A percentile compares a stretch with the other conserved stretches of the same genome.
Evolutionary conservation across 1,284 basidiomycete species (phyloP).

Genomic region (Trametes sp.): DNA sequence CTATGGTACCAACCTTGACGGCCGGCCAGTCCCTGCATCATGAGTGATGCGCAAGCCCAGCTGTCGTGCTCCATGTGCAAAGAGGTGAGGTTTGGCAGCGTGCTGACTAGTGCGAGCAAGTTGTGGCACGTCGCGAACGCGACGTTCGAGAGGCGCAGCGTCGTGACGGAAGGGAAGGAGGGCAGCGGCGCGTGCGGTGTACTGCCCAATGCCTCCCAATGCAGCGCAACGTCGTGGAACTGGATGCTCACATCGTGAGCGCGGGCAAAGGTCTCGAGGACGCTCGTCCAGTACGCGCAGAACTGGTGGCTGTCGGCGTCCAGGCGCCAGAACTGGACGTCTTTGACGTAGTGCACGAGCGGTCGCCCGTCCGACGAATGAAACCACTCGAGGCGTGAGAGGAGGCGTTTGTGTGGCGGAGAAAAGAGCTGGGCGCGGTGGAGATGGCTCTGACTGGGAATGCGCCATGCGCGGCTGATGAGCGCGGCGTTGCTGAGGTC

Average conservation of each 20-base stretch:
- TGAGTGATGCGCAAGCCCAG: conserved; percentile 1
- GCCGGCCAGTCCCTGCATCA: background rate
- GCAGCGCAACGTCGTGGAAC: conserved; percentile 2
- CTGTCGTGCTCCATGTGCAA: background rate
- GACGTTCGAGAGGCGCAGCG: conserved; percentile 5
- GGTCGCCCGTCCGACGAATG: background rate
- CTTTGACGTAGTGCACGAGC: conserved; percentile 2
- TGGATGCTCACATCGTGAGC: conserved; percentile 8
- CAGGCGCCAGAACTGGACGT: conserved; percentile 11
- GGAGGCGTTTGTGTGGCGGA: background rate
- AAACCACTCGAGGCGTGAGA: conserved; percentile 3
- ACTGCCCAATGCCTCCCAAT: background rate
- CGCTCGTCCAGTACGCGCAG: background rate
- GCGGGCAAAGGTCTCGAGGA: background rate
- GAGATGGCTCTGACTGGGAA: conserved; percentile 1
- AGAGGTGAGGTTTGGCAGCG: background rate
- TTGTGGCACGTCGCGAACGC: conserved; percentile 7
- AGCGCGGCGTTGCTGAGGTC: conserved; percentile 1
- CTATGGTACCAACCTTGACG: no score
- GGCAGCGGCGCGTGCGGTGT: background rate
- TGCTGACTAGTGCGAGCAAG: background rate
- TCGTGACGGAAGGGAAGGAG: conserved; percentile 4
- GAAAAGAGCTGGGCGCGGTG: background rate
- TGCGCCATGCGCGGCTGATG: conserved; percentile 4
- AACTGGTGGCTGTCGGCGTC: background rate